Evolutionary conservation across 345 rosid genomes (phyloP).

Genomic region (Eutrema japonicum): DNA sequence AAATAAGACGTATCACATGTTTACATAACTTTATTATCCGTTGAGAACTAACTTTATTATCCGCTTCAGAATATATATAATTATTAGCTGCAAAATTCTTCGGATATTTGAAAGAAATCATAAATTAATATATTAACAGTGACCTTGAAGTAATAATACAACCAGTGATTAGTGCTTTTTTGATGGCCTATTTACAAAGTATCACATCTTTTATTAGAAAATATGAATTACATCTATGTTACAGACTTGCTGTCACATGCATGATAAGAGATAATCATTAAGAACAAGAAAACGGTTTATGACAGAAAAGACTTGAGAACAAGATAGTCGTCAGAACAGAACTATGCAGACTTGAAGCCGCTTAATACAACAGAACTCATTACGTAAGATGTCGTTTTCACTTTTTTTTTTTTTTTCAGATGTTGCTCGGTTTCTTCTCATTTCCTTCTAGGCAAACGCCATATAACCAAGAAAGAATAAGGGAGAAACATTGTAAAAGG

Average conservation of each 20-base stretch:
- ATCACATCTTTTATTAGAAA: background rate
- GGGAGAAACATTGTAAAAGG: conserved; percentile 34
- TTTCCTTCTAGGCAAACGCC: conserved; percentile 37
- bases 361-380: conserved; percentile 34
- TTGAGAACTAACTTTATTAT: too few species aligned
- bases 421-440: conserved; percentile 28
- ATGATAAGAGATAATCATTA: background rate
- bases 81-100: too few species aligned
- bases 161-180: too few species aligned
- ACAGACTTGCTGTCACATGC: background rate
- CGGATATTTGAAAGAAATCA: too few species aligned
- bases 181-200: background rate
- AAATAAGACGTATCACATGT: too few species aligned
- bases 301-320: background rate
- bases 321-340: background rate
- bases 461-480: conserved; percentile 39
- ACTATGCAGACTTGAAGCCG: conserved; percentile 30
- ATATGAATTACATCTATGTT: background rate
- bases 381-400: conserved; percentile 16
- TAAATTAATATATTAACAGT: too few species aligned
- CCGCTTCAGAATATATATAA: too few species aligned
- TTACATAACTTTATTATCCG: too few species aligned
- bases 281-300: background rate
- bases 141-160: too few species aligned
- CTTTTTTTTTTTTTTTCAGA: background rate